phyloP scores from a whole-genome alignment of 2,329 filamentous ascomycete genomes.

The Xylariaceae sp. region DNA sequence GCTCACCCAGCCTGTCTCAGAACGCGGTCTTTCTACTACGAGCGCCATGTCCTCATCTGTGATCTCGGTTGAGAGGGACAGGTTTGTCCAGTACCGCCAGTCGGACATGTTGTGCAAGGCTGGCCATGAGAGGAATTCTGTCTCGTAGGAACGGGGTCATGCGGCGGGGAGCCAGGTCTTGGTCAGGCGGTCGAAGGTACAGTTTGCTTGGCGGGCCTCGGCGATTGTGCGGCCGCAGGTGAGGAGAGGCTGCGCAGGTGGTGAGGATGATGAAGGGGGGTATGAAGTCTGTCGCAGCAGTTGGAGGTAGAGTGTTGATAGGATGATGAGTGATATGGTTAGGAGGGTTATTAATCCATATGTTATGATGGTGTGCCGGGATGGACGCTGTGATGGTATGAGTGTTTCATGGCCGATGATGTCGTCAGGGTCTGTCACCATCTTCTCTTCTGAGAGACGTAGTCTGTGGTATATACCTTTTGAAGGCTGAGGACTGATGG shows the following conservation, averaged over 20 bases:
- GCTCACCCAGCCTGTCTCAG: constrained; percentile 3
- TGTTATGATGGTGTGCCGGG: neutral
- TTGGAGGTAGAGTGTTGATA: constrained; percentile 5
- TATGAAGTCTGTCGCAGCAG: constrained; percentile 6
- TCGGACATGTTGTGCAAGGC: constrained; percentile 2
- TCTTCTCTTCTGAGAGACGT: constrained; percentile 5
- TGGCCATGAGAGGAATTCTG: constrained; percentile 6
- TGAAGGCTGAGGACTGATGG: too few relatives aligned
- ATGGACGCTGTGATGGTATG: neutral
- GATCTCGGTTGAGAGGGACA: constrained; percentile 3
- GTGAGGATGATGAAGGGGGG: neutral
- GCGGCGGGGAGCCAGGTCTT: constrained; percentile 9
- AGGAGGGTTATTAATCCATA: neutral
- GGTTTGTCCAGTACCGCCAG: constrained; percentile 13
- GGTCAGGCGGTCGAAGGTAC: constrained; percentile 12
- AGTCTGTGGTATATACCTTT: constrained; percentile 8
- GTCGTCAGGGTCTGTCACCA: neutral
- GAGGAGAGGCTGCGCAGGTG: constrained; percentile 1
- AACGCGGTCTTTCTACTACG: constrained; percentile 3
- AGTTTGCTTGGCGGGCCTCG: constrained; percentile 6
- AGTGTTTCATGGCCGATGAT: neutral
- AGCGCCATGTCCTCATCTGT: constrained; percentile 11
- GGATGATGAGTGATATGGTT: neutral
- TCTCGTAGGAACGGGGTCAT: constrained; percentile 9
- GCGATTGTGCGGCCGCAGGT: constrained; percentile 8